Base-by-base conservation (phyloP, 495 filamentous ascomycete species). In the Podospora comata region DNA sequence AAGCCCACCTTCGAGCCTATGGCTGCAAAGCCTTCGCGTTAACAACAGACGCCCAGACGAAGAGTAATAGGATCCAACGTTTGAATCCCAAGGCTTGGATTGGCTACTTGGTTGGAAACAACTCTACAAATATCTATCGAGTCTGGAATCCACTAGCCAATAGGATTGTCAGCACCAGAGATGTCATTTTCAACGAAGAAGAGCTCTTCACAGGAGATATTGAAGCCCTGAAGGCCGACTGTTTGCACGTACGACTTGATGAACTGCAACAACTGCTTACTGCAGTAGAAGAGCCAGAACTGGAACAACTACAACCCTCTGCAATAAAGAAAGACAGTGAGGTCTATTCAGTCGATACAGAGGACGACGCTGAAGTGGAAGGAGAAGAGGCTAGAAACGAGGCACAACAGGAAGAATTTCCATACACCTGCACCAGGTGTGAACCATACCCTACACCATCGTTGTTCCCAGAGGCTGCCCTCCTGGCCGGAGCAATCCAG, bases 71-170 rank as follows among this genome's bases (percentile, higher is more conserved):
- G 32, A 3, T 34, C 3, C 32, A 34, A 34, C 32, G 32, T 4
- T 9, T 76, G 18, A 58, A 70, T 20, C 71, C 73, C n/a, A 67
- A 67, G 65, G 71, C 76, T 3, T 70, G 67, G 62, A 63, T 78
- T 26, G 73, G 75, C 2, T 78, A 77, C 60, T 65, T 78, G 23
- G 70, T 76, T 9, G 75, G 71, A n/a, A 77, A 77, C 61, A 68
- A 65, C 44, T 78, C 70, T 18, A 73, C 73, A 39, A 78, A 76
- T 60, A 72, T 77, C 27, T 78, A 72, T 65, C 39, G 71, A 39
- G 70, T 77, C 23, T 78, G 72, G 73, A 75, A 72, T 60, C 71
- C 72, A 28, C 15, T 27, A 26, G 23, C 55, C 23, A 63, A 66
- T 20, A 39, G 55, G 30, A 20, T 69, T 15, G n/a, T 65, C n/a